phyloP scores from a whole-genome alignment of 306 rosid genomes.

The Prunus armeniaca region DNA sequence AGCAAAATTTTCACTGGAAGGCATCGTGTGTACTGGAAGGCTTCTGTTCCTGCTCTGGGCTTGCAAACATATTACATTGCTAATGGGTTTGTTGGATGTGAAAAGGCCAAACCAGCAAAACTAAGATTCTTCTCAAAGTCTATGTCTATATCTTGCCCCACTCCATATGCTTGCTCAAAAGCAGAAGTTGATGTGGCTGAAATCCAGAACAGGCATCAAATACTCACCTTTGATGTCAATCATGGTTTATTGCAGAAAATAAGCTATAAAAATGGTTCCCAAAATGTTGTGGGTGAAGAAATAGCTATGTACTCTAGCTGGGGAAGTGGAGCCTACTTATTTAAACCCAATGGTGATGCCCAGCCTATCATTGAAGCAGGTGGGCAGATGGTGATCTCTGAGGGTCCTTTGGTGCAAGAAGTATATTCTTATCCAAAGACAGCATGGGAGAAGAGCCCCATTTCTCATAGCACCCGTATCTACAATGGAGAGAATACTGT shows the following conservation, averaged over 20 bases:
- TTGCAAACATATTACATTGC: constrained; percentile 74
- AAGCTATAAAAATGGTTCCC: constrained; percentile 36
- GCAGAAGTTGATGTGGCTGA: constrained; percentile 45
- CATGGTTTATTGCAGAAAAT: constrained; percentile 76
- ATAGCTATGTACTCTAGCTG: constrained; percentile 73
- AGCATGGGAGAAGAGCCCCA: constrained; percentile 63
- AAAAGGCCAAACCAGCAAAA: constrained; percentile 72
- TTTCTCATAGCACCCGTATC: constrained; percentile 90
- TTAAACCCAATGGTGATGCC: constrained; percentile 80
- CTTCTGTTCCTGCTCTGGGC: constrained; percentile 85
- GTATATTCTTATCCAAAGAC: constrained; percentile 83
- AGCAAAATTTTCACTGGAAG: constrained; percentile 74
- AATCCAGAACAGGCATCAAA: constrained; percentile 73
- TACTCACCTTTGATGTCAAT: constrained; percentile 63
- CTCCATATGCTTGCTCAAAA: constrained; percentile 67
- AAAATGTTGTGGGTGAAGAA: constrained; percentile 68
- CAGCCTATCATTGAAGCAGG: constrained; percentile 61
- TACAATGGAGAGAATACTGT: constrained; percentile 61
- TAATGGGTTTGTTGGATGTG: constrained; percentile 60
- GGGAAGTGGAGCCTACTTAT: constrained; percentile 92
- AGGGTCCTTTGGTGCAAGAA: constrained; percentile 88
- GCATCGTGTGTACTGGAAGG: constrained; percentile 82
- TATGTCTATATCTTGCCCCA: constrained; percentile 55
- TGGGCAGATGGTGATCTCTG: constrained; percentile 61
- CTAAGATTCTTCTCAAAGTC: constrained; percentile 58